Evolutionary conservation across 2,329 filamentous ascomycete species (phyloP), one percentile per base, ranked within the genome.

Genomic region (Onygena corvina): DNA sequence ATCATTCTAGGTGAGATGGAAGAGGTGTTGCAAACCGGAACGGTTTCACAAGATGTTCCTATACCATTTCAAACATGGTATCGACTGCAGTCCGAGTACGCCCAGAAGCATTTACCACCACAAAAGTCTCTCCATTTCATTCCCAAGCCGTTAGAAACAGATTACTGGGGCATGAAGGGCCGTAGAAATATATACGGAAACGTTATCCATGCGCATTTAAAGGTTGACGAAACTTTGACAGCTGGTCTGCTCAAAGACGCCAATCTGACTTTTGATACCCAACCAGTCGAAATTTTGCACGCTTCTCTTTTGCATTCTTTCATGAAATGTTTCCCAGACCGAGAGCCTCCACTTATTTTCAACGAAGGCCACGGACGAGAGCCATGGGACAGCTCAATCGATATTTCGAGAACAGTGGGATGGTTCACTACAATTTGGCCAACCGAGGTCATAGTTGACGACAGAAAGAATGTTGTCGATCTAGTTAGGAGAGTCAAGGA

Each of bases 361-460:
- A 73, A 72, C 38, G 72, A 75, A 58, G 69, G 71, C 0, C 71
- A 74, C 49, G 71, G 71, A 3, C 66, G 71, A n/a, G 70, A 73
- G 53, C 54, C 67, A 0, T 72, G 69, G 63, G 64, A 71, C 46
- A 45, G 62, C 0, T 63, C 62, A 1, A 67, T 74, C 44, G 72
- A 75, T 44, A 64, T 74, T 3, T 71, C 71, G 2, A 64, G 69
- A 4, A 75, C 72, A 1, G 64, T 74, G 1, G 72, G 72, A 4
- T 75, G 72, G 72, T 75, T 74, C 51, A 74, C 72, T 0, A 70
- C 69, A 18, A 57, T 74, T 5, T 71, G 69, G 46, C 71, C 71
- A 0, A 64, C 73, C 3, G 64, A 64, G 21, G 60, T 70, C 0
- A 53, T 58, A 1, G 53, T 56, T 2, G 56, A 60, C 29, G 57